Base-by-base conservation (phyloP, 2,329 filamentous ascomycete species). In the Bipolaris gigantea region DNA sequence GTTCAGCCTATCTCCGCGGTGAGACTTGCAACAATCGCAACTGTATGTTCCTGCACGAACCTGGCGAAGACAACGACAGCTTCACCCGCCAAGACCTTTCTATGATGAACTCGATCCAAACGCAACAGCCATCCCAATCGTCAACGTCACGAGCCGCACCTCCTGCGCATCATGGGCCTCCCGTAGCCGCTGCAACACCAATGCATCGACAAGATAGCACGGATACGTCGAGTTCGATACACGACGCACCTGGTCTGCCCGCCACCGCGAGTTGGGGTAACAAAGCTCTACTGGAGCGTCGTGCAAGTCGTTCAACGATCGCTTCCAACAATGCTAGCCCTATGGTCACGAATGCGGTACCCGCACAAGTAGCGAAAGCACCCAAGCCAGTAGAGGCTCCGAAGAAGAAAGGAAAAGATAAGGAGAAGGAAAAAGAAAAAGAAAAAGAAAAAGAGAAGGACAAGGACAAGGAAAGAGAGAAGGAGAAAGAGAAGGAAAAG, bases 31-130 rank as follows among this genome's bases (percentile, higher is more conserved):
- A 90, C 52, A 99, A 99, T 69, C 87, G 92, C 47, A 93, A 94
- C 59, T 99, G 94, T 79, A 99, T 97, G 85, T 99, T 99, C 74
- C 77, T 99, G 46, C 94, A 99, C 70, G 95, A 99, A 75, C 89
- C 94, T 35, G 95, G 94, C n/a, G 94, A 99, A 70, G 94, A 97
- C 65, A 93, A 94, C 63, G 93, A 97, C 69, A 97, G 92, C 76
- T 97, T 96, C 72, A 96, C 91, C 8, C 85, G 94, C 43, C 92
- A 97, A 72, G 93, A 97, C 73, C 77, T 97, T 34, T 97, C 93
- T 1, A 95, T 92, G 16, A 90, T 97, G 81, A 97, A 97, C 67
- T 93, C 90, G 56, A 87, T 92, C 52, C 89, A 88, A 58, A 92
- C 89, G 1, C 91, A 87, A 70, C 80, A 91, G 65, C 84, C 88